Evolutionary conservation across 2,329 filamentous ascomycete species (phyloP).

Genomic region (Cadophora luteo-olivacea): DNA sequence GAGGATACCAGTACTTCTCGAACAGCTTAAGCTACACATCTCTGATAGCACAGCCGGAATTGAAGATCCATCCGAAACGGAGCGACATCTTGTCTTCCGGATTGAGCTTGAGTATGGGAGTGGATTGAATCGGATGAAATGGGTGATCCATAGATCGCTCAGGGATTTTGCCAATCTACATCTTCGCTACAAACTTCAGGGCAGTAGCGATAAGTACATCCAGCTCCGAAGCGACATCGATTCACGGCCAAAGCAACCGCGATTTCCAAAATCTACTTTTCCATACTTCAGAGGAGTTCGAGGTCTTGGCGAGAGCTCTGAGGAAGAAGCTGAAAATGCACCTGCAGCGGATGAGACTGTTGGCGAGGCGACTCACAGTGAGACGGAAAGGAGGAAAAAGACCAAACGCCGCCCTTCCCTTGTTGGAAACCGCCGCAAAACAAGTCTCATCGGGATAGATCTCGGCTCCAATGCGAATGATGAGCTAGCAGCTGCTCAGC

Average conservation of each 20-base stretch:
- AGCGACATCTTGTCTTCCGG: conserved; percentile 82
- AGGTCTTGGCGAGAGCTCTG: conserved; percentile 79
- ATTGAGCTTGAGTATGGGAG: conserved; percentile 97
- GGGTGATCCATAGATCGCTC: conserved; percentile 87
- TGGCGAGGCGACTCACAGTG: conserved; percentile 70
- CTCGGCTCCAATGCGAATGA: conserved; percentile 48
- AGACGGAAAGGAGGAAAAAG: conserved; percentile 63
- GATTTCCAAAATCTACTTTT: conserved; percentile 87
- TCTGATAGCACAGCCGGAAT: conserved; percentile 78
- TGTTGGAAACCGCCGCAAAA: conserved; percentile 52
- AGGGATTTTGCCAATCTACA: conserved; percentile 93
- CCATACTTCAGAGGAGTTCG: conserved; percentile 86
- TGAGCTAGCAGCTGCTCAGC: conserved; percentile 48
- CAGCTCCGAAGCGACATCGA: conserved; percentile 71
- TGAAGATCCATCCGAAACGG: conserved; percentile 55
- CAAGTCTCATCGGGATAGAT: conserved; percentile 50
- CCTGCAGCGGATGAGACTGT: conserved; percentile 53
- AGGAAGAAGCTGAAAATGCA: conserved; percentile 57
- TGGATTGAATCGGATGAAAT: conserved; percentile 94
- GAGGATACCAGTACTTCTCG: conserved; percentile 90
- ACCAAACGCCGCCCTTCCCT: conserved; percentile 57
- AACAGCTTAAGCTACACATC: conserved; percentile 90
- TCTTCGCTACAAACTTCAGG: conserved; percentile 88
- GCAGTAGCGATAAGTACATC: conserved; percentile 83
- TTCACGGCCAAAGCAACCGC: conserved; percentile 79